Evolutionary conservation across 1,284 basidiomycete genomes (phyloP), one percentile per base, ranked within the genome.

Genomic region (Malassezia yamatoensis): DNA sequence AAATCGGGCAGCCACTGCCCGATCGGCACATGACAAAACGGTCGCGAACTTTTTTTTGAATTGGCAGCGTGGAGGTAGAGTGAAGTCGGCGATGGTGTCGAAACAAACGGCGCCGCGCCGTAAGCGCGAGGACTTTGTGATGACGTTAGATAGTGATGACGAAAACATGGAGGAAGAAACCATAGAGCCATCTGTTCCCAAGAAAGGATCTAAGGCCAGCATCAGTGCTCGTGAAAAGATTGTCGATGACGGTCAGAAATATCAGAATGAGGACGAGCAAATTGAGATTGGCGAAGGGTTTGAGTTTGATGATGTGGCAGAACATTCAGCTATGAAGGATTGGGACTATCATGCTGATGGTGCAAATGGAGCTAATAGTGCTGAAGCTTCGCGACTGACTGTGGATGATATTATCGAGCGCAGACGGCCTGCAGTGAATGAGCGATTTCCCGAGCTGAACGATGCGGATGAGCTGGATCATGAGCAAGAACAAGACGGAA

Each of bases 381-480:
- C 47, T n/a, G 47, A 59, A 48, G 58, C 65, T 35, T 59, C 62
- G 51, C 54, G 61, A 52, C 49, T 66, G 41, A 63, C 67, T 10
- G 70, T 74, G 5, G 72, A 74, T 44, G 69, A 72, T 47, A 73
- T 74, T 48, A 74, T 74, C 50, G 68, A 73, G 39, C 63, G 67
- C 48, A 59, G 64, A 38, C 59, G 67, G 11, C 59, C 57, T 3
- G 54, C 54, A 7, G 32, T 40, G 6, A n/a, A 47, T 16, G 29
- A 58, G n/a, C 32, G 41, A 6, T 39, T 64, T n/a, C 61, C 65
- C 8, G 54, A 45, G 3, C 21, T 33, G 2, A 41, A 41, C n/a
- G 16, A 36, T 9, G 46, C 50, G 12, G 60, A 59, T 29, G 51
- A 61, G 15, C 52, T 50, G 18, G 42, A 48, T 6, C 53, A 62